phyloP scores from a whole-genome alignment of 2,329 filamentous ascomycete species.

The Bertia moriformis region DNA sequence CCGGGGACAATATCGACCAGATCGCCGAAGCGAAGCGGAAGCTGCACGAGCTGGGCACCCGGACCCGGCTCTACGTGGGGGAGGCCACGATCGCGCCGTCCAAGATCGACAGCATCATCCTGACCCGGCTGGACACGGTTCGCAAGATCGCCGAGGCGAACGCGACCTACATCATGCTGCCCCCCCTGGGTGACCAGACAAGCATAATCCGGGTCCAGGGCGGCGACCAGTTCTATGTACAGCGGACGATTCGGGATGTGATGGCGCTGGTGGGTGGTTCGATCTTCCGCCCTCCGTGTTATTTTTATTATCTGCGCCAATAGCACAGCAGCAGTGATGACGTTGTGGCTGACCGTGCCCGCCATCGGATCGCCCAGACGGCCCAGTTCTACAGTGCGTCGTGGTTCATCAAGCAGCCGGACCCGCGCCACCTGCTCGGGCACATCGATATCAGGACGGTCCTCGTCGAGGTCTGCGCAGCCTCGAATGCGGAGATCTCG shows the following conservation, averaged over 20 bases:
- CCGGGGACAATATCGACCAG: conserved; percentile 69
- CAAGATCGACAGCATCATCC: conserved; percentile 88
- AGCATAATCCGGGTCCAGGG: conserved; percentile 82
- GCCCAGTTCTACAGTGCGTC: conserved; percentile 95
- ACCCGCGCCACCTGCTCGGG: conserved; percentile 47
- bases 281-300: conserved; percentile 1
- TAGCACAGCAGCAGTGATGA: too few species aligned
- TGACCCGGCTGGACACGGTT: conserved; percentile 86
- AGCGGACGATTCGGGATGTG: conserved; percentile 86
- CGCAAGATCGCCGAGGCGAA: conserved; percentile 96
- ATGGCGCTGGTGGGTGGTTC: conserved; percentile 77
- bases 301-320: conserved; percentile 5
- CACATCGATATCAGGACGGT: conserved; percentile 75
- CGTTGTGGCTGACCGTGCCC: too few species aligned
- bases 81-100: conserved; percentile 77
- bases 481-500: conserved; percentile 84
- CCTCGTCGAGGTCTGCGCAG: conserved; percentile 88
- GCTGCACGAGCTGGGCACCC: conserved; percentile 69
- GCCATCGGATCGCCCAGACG: too few species aligned
- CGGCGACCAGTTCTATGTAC: conserved; percentile 81
- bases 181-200: conserved; percentile 70
- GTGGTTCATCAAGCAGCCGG: conserved; percentile 79
- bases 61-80: conserved; percentile 76
- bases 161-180: conserved; percentile 86
- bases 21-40: conserved; percentile 84